Percentiles rank a stretch among this genome's conserved stretches.
These are phyloP conservation scores for Urostyla sp. DNA, from an alignment of 73 alveolate genomes.

Conservation along the genomic window DNA sequence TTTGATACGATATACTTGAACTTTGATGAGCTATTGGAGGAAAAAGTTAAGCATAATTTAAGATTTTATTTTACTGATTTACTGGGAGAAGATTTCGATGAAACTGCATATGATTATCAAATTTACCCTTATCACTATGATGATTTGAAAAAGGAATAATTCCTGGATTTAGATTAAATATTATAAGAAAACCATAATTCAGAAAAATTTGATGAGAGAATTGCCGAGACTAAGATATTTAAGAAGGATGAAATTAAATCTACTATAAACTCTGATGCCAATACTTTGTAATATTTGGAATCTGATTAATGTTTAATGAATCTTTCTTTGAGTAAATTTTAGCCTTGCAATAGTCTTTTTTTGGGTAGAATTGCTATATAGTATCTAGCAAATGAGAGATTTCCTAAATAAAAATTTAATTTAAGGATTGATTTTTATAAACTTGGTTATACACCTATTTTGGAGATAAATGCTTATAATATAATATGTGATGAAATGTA, in stretches of 20 bases:
- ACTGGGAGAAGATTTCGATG: constrained; percentile 53
- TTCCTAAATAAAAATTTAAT: neutral
- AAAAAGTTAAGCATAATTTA: neutral
- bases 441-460: constrained; percentile 46
- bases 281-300: neutral
- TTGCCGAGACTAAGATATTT: neutral
- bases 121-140: constrained; percentile 43
- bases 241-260: too few relatives aligned
- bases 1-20: constrained; percentile 40
- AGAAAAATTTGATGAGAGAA: neutral
- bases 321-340: constrained; percentile 7
- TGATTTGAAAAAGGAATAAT: too few relatives aligned
- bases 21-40: neutral
- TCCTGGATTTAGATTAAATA: too few relatives aligned
- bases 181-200: too few relatives aligned
- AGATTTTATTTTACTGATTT: constrained; percentile 43
- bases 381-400: too few relatives aligned
- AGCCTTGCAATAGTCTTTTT: constrained; percentile 1
- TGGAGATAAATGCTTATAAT: constrained; percentile 42
- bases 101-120: constrained; percentile 45
- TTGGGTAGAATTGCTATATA: constrained; percentile 7
- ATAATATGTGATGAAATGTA: neutral
- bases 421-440: constrained; percentile 61
- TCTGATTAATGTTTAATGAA: neutral
- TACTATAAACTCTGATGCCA: too few relatives aligned